Percentiles rank a stretch among this genome's conserved stretches.
Evolutionary conservation across 2,329 filamentous ascomycete species (phyloP).

Genomic region (Pyricularia grisea): DNA sequence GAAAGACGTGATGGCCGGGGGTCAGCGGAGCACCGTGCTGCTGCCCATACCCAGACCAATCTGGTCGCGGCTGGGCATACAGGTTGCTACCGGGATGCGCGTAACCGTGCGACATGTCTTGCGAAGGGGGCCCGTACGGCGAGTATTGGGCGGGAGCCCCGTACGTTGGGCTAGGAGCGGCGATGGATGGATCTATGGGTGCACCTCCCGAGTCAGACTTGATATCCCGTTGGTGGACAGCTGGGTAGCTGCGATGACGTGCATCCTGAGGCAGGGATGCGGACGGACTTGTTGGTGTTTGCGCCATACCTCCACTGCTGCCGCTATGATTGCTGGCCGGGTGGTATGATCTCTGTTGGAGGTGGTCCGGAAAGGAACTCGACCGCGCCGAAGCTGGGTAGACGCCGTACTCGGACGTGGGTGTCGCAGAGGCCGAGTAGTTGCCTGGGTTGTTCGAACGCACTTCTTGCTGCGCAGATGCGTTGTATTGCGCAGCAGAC

Average conservation of each 20-base stretch:
- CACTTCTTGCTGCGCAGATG: constrained; percentile 60
- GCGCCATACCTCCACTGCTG: constrained; percentile 84
- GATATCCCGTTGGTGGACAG: constrained; percentile 20
- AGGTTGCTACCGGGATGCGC: constrained; percentile 51
- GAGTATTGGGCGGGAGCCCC: constrained; percentile 74
- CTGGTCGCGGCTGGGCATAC: constrained; percentile 62
- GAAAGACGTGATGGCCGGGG: constrained; percentile 43
- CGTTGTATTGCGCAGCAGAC: constrained; percentile 84
- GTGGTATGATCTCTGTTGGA: constrained; percentile 70
- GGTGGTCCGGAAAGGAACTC: constrained; percentile 77
- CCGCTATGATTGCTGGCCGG: constrained; percentile 64
- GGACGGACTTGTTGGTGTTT: constrained; percentile 96
- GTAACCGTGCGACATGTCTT: constrained; percentile 80
- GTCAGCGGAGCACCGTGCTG: constrained; percentile 38
- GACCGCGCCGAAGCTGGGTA: constrained; percentile 70
- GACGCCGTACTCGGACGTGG: constrained; percentile 80
- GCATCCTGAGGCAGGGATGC: constrained; percentile 63
- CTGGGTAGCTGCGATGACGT: constrained; percentile 36
- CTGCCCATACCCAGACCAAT: constrained; percentile 62
- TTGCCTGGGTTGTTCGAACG: constrained; percentile 41
- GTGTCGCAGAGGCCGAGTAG: constrained; percentile 71
- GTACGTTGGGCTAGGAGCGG: constrained; percentile 80
- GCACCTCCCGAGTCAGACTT: constrained; percentile 95
- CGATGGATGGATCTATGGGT: constrained; percentile 98
- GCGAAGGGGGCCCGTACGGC: constrained; percentile 71